phyloP scores from a whole-genome alignment of 306 rosid species.

The Vigna hirtella region DNA sequence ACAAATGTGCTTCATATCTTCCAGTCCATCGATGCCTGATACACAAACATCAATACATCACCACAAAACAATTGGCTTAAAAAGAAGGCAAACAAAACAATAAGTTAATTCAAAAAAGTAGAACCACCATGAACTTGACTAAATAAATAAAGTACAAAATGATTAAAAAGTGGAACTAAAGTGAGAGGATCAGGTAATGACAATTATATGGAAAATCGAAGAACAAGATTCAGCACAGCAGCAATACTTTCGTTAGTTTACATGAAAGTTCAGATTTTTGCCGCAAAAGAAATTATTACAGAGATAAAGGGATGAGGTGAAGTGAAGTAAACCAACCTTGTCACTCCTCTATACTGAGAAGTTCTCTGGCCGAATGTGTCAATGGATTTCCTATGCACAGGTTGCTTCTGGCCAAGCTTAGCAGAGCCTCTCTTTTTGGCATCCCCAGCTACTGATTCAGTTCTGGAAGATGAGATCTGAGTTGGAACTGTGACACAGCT shows the following conservation, averaged over 20 bases:
- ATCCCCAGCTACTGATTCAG: slow-evolving; percentile 47
- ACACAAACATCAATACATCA: neutral
- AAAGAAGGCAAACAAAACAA: neutral
- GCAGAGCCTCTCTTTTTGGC: slow-evolving; percentile 74
- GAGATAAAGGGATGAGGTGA: slow-evolving; percentile 14
- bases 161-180: neutral
- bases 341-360: slow-evolving; percentile 95
- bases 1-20: slow-evolving; percentile 93
- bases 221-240: neutral
- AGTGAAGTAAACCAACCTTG: slow-evolving; percentile 60
- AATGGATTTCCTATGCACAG: slow-evolving; percentile 86
- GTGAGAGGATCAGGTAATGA: neutral
- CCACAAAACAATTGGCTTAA: neutral
- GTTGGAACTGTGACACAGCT: slow-evolving; percentile 78
- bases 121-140: neutral
- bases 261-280: neutral
- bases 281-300: neutral
- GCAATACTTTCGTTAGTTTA: neutral
- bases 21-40: slow-evolving; percentile 95
- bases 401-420: slow-evolving; percentile 68
- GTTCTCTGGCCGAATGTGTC: slow-evolving; percentile 96
- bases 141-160: neutral
- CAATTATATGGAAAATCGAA: neutral
- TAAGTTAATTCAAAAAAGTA: neutral
- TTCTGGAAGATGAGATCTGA: slow-evolving; percentile 58